A percentile compares a stretch with the other conserved stretches of the same genome.
Conservation (phyloP, 495 filamentous ascomycete genomes). For the Usnea hakonensis region DNA sequence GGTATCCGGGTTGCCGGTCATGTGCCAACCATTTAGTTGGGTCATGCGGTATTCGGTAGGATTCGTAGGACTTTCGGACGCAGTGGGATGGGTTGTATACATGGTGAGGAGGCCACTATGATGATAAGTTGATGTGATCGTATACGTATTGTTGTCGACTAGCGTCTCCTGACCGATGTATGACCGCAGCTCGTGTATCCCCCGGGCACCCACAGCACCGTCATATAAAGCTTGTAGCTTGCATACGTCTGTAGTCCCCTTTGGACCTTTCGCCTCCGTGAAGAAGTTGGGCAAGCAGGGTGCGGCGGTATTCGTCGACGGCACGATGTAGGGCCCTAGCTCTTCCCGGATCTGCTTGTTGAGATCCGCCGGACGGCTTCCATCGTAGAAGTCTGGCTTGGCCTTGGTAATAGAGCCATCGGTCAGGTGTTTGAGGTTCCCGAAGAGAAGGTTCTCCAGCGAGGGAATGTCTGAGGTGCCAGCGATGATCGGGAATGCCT, state of each 20-base stretch:
- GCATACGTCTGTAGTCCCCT: background rate
- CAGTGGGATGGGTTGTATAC: background rate
- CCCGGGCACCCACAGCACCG: constrained; percentile 17
- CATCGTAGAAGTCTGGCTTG: too few relatives aligned
- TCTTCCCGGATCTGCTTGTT: too few relatives aligned
- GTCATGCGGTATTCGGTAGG: constrained; percentile 27
- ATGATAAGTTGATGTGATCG: constrained; percentile 7
- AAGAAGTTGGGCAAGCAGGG: too few relatives aligned
- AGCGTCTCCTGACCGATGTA: constrained; percentile 3
- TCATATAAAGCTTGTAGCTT: constrained; percentile 21
- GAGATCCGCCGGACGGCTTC: too few relatives aligned
- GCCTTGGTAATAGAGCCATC: too few relatives aligned
- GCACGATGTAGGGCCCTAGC: too few relatives aligned
- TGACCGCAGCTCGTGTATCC: constrained; percentile 8
- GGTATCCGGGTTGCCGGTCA: constrained; percentile 22
- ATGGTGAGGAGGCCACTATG: constrained; percentile 6
- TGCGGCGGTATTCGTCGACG: too few relatives aligned
- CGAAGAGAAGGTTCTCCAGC: constrained; percentile 27
- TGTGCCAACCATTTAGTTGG: constrained; percentile 15
- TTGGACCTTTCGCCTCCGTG: constrained; percentile 20
- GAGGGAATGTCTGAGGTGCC: constrained; percentile 22
- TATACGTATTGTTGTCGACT: constrained; percentile 1
- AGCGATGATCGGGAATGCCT: constrained; percentile 33
- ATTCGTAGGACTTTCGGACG: too few relatives aligned
- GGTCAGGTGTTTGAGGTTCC: too few relatives aligned